Evolutionary conservation across 805 yeast species (phyloP).

Genomic region (Komagataella ulmi): DNA sequence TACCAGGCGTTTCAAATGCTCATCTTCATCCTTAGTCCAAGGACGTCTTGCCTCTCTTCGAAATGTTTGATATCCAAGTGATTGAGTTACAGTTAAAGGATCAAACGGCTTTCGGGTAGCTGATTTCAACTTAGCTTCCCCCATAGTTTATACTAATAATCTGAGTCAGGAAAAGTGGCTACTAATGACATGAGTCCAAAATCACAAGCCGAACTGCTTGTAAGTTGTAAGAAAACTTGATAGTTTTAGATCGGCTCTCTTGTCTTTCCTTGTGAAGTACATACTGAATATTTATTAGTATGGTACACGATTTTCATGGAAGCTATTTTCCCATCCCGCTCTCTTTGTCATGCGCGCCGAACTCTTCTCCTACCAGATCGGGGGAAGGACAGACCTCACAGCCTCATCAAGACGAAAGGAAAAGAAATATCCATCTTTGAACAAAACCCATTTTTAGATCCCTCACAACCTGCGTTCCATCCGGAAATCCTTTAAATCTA

Average conservation of each 20-base stretch:
- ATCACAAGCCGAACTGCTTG: neutral
- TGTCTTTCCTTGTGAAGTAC: neutral
- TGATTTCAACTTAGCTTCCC: neutral
- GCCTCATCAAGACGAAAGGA: neutral
- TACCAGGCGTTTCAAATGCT: slow-evolving; percentile 29
- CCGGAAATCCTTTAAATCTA: neutral
- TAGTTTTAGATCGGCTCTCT: neutral
- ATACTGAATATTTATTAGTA: neutral
- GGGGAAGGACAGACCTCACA: neutral
- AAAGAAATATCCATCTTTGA: neutral
- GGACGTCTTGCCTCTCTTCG: slow-evolving; percentile 47
- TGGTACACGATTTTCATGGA: neutral
- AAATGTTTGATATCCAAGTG: slow-evolving; percentile 64
- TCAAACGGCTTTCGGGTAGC: slow-evolving; percentile 16
- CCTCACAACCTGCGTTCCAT: neutral
- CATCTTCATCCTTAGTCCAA: slow-evolving; percentile 74
- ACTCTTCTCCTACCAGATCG: neutral
- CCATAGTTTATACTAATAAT: neutral
- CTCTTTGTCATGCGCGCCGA: neutral
- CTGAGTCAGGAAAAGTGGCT: neutral
- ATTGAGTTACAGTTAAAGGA: slow-evolving; percentile 49
- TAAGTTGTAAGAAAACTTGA: neutral
- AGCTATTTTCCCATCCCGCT: neutral
- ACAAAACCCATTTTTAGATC: neutral
- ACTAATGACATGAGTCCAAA: neutral